Conservation (phyloP, 1,284 basidiomycete species). For the Moesziomyces antarcticus region DNA sequence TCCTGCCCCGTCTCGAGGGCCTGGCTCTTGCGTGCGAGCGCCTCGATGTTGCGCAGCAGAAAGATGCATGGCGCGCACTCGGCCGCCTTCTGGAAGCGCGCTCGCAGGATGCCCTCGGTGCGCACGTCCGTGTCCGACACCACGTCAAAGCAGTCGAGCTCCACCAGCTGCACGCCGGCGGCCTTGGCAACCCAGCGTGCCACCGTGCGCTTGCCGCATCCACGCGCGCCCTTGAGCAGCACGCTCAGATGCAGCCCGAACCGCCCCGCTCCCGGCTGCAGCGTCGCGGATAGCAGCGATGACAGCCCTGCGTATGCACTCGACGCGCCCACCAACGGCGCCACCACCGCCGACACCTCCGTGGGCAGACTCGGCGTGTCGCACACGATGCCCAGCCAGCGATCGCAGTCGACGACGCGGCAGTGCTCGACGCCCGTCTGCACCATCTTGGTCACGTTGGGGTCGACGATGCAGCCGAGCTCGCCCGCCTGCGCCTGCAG, state of each 20-base stretch:
- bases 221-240: constrained; percentile 79
- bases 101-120: constrained; percentile 80
- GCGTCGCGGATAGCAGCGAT: constrained; percentile 57
- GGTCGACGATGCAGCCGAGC: constrained; percentile 78
- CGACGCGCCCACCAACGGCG: constrained; percentile 29
- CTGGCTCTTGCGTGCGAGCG: constrained; percentile 79
- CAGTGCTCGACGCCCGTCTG: constrained; percentile 82
- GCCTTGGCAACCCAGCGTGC: constrained; percentile 74
- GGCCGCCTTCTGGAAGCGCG: constrained; percentile 82
- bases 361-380: constrained; percentile 49
- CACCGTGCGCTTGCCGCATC: constrained; percentile 79
- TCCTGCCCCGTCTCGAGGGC: constrained; percentile 78
- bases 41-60: constrained; percentile 85
- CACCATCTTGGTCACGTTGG: constrained; percentile 75
- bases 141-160: constrained; percentile 88
- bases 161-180: constrained; percentile 81
- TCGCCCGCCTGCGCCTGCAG: constrained; percentile 72
- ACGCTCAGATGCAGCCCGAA: constrained; percentile 69
- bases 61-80: constrained; percentile 87
- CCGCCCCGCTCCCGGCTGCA: constrained; percentile 48
- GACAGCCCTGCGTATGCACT: constrained; percentile 48
- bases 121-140: constrained; percentile 82
- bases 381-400: constrained; percentile 73
- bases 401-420: constrained; percentile 74
- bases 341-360: constrained; percentile 9